Percentiles rank a stretch among this genome's conserved stretches.
These are phyloP conservation scores for Leccinum pseudoinsigne DNA, from an alignment of 1,284 basidiomycete genomes.

Conservation along the genomic window DNA sequence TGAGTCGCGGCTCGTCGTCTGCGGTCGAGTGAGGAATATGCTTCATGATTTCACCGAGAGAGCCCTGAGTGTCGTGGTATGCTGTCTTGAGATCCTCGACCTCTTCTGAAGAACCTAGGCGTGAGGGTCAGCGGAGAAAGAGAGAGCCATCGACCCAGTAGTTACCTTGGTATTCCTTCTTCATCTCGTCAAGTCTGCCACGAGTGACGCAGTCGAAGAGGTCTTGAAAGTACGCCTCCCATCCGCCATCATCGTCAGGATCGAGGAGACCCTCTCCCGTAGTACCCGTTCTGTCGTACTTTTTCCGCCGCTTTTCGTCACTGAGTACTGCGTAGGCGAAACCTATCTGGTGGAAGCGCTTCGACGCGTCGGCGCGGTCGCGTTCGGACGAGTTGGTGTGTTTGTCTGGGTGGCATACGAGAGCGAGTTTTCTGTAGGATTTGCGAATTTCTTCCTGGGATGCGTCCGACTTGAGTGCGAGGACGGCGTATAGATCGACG, in stretches of 20 bases:
- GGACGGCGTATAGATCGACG: slow-evolving; percentile 76
- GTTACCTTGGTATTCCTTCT: slow-evolving; percentile 84
- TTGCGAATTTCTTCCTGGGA: slow-evolving; percentile 73
- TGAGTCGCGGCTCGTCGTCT: slow-evolving; percentile 83
- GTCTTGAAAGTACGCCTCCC: slow-evolving; percentile 92
- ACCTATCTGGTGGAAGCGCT: slow-evolving; percentile 86
- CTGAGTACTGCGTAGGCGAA: slow-evolving; percentile 88
- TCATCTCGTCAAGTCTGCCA: slow-evolving; percentile 86
- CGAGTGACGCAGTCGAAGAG: slow-evolving; percentile 86
- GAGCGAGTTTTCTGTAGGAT: slow-evolving; percentile 82
- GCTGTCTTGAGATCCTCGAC: slow-evolving; percentile 73
- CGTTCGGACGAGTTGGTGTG: slow-evolving; percentile 63
- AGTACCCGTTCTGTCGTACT: slow-evolving; percentile 82
- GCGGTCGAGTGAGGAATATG: slow-evolving; percentile 82
- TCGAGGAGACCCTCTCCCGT: slow-evolving; percentile 76
- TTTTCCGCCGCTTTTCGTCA: slow-evolving; percentile 71
- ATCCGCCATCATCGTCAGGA: slow-evolving; percentile 76
- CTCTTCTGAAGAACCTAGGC: slow-evolving; percentile 82
- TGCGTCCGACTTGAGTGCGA: slow-evolving; percentile 56
- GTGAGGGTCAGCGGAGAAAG: slow-evolving; percentile 4
- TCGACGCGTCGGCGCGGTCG: slow-evolving; percentile 61
- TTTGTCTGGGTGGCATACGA: slow-evolving; percentile 88
- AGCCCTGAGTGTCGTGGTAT: slow-evolving; percentile 68
- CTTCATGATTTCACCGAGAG: slow-evolving; percentile 77
- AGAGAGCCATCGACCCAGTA: not conserved